A percentile compares a stretch with the other conserved stretches of the same genome.
phyloP scores from a whole-genome alignment of 352 stramenopile species.

The Phytophthora litchii region DNA sequence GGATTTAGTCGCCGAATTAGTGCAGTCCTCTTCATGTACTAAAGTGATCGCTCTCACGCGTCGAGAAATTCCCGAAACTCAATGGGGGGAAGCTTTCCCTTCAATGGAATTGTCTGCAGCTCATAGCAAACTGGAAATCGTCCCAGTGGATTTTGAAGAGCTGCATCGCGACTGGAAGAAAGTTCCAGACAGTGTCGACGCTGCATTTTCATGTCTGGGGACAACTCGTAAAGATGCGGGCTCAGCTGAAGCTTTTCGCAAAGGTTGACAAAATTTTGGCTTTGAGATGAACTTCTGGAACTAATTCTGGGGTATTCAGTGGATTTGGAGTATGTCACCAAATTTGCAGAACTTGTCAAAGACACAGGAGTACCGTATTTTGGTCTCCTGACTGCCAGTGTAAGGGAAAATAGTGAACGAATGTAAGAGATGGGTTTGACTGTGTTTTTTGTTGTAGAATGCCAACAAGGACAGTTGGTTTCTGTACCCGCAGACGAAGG shows the following conservation, averaged over 20 bases:
- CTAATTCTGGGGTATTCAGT: slow-evolving; percentile 38
- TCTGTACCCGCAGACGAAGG: slow-evolving; percentile 76
- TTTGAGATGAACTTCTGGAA: slow-evolving; percentile 1
- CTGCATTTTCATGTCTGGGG: slow-evolving; percentile 68
- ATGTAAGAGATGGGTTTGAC: background rate
- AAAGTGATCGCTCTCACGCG: slow-evolving; percentile 68
- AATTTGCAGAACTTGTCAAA: slow-evolving; percentile 54
- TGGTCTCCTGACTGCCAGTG: slow-evolving; percentile 57
- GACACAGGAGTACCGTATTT: slow-evolving; percentile 56
- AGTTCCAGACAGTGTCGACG: slow-evolving; percentile 41
- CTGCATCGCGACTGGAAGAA: slow-evolving; percentile 45
- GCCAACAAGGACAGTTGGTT: slow-evolving; percentile 78
- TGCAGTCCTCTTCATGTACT: slow-evolving; percentile 53
- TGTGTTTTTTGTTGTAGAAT: slow-evolving; percentile 29
- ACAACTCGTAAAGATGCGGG: slow-evolving; percentile 75
- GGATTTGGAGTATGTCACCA: slow-evolving; percentile 68
- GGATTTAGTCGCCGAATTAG: slow-evolving; percentile 68
- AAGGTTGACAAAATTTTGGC: slow-evolving; percentile 32
- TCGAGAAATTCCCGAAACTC: slow-evolving; percentile 52
- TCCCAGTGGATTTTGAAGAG: slow-evolving; percentile 59
- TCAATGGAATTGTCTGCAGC: slow-evolving; percentile 44
- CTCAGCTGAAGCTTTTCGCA: slow-evolving; percentile 65
- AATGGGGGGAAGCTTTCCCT: slow-evolving; percentile 53
- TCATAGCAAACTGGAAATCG: slow-evolving; percentile 57
- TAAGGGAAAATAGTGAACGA: slow-evolving; percentile 23